Base-by-base conservation (phyloP, 441 rosid genomes). In the Sinapis alba region DNA sequence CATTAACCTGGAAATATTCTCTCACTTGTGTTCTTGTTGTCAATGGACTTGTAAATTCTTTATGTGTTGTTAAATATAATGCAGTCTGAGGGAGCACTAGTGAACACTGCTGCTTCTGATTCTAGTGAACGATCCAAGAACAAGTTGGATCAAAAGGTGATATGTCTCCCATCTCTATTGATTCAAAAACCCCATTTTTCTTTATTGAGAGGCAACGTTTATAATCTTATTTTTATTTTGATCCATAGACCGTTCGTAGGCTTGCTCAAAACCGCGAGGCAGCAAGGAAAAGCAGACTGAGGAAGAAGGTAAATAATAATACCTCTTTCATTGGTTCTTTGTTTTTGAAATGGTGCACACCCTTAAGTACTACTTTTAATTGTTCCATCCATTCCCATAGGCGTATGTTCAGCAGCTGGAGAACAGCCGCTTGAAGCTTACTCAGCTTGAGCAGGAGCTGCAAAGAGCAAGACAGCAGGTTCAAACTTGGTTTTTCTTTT, bases 231-330 rank as follows among this genome's bases (percentile, higher is more conserved):
- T 63, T 53, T 65, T 26, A 11, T 12, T 53, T 24, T 54, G 19
- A 72, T 72, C 70, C 53, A 45, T 83, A 96, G 99, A 92, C 98
- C 16, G 89, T 94, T 77, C 98, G 99, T 59, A 88, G 99, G 79
- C 98, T 96, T 68, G 99, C 99, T 83, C 99, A 96, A 84, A 96
- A 96, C 80, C 96, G 98, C 19, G 99, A 96, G 83, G 99, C 99
- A 47, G 99, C 99, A 21, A 88, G 98, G 75, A 96, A 96, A 84
- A 96, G 99, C 80, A 89, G 99, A 74, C 78, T 96, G 80, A 87
- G 98, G 81, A 96, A 96, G 86, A 94, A 96, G 70, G 99, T 77
- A 41, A 32, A 43, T n/a, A n/a, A n/a, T n/a, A n/a, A 13, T n/a
- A 43, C 50, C 18, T 43, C n/a, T 5, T 0, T 19, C 18, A 43